Evolutionary conservation across 2,329 filamentous ascomycete species (phyloP).

Genomic region (Pseudogymnoascus sp.): DNA sequence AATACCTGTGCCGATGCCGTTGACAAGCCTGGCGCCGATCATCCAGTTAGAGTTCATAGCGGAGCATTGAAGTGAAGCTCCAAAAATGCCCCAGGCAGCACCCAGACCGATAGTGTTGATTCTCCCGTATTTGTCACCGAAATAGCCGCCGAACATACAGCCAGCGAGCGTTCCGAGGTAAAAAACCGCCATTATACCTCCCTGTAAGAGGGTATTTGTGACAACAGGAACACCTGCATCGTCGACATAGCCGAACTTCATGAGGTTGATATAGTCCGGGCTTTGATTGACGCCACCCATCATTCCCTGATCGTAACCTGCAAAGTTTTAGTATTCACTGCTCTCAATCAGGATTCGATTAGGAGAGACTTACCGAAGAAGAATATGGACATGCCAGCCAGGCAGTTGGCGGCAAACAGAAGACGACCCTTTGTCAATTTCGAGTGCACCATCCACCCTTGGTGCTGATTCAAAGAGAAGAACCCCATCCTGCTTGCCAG

Average conservation of each 20-base stretch:
- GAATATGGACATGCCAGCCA: constrained; percentile 61
- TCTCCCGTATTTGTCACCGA: constrained; percentile 55
- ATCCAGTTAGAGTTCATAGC: constrained; percentile 49
- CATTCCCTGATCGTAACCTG: constrained; percentile 46
- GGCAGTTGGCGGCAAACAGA: constrained; percentile 53
- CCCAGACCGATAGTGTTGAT: constrained; percentile 57
- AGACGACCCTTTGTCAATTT: constrained; percentile 39
- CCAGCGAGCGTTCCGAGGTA: constrained; percentile 58
- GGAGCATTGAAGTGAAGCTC: constrained; percentile 40
- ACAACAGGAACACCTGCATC: constrained; percentile 45
- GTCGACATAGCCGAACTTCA: constrained; percentile 57
- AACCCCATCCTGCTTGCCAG: not conserved
- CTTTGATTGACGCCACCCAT: constrained; percentile 62
- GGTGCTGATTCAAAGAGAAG: not conserved
- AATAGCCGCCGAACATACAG: constrained; percentile 53
- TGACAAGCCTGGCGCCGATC: constrained; percentile 53
- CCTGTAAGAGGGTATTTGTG: constrained; percentile 53
- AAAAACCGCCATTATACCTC: constrained; percentile 50
- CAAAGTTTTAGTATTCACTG: not conserved
- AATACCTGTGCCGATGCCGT: constrained; percentile 61
- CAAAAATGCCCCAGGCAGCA: constrained; percentile 38
- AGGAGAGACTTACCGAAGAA: constrained; percentile 46
- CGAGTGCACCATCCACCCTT: not conserved
- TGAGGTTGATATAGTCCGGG: constrained; percentile 54
- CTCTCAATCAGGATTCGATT: not conserved